Evolutionary conservation across 768 basidiomycete genomes (phyloP).

Genomic region (Lentinula raphanica): DNA sequence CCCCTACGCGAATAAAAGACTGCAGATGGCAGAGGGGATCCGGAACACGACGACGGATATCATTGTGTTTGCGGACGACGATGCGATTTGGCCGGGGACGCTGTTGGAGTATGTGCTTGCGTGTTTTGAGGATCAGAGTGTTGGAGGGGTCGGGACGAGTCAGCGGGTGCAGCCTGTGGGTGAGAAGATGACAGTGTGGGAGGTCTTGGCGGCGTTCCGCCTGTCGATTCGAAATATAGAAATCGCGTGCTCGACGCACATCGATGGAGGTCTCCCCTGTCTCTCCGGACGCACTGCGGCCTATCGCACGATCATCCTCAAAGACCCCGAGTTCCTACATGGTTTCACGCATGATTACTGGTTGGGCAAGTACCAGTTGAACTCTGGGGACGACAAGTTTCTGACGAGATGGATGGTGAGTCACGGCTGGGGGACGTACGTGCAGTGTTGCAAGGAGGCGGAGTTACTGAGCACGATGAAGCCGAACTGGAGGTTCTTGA

Average conservation of each 20-base stretch:
- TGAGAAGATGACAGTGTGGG: constrained; percentile 84
- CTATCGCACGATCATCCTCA: constrained; percentile 89
- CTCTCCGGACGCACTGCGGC: constrained; percentile 91
- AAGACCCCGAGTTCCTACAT: constrained; percentile 89
- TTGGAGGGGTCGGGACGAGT: constrained; percentile 88
- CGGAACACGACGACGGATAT: constrained; percentile 88
- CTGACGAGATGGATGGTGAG: constrained; percentile 95
- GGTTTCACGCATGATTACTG: constrained; percentile 94
- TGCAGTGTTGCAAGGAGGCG: constrained; percentile 79
- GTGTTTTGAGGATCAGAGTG: constrained; percentile 91
- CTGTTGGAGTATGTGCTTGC: constrained; percentile 85
- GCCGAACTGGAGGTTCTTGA: constrained; percentile 92
- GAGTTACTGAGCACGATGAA: constrained; percentile 93
- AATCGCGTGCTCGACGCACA: constrained; percentile 83
- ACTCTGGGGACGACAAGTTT: constrained; percentile 93
- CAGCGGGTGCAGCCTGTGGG: constrained; percentile 85
- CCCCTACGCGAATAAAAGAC: constrained; percentile 88
- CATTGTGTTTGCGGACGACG: constrained; percentile 92
- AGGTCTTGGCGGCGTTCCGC: constrained; percentile 89
- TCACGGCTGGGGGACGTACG: constrained; percentile 94
- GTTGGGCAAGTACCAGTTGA: constrained; percentile 91
- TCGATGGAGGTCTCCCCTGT: constrained; percentile 89
- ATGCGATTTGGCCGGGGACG: constrained; percentile 93
- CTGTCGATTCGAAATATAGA: constrained; percentile 93
- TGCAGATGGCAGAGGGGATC: constrained; percentile 93